Evolutionary conservation across 148 eudicot genomes (phyloP).

Genomic region (Salicornia ramosissima): DNA sequence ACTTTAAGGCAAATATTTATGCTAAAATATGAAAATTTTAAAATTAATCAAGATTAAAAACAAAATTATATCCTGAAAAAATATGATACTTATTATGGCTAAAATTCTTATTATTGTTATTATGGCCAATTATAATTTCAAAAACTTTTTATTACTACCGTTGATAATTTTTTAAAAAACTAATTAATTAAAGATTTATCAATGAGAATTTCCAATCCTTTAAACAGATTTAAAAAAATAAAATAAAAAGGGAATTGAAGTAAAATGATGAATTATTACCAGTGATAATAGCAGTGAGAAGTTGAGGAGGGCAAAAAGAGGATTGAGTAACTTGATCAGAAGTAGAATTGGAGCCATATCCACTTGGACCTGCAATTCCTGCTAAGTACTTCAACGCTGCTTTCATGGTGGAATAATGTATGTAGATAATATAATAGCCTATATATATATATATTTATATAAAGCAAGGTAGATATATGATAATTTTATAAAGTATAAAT

Average conservation of each 20-base stretch:
- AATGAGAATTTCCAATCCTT: too few relatives aligned
- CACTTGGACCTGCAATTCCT: slow-evolving; percentile 82
- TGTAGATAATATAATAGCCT: too few relatives aligned
- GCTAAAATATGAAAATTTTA: too few relatives aligned
- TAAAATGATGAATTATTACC: slow-evolving; percentile 39
- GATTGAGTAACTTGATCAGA: slow-evolving; percentile 67
- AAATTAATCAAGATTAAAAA: too few relatives aligned
- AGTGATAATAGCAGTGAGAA: slow-evolving; percentile 84
- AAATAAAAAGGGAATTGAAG: neutral
- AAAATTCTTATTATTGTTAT: too few relatives aligned
- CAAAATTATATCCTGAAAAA: too few relatives aligned
- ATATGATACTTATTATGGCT: too few relatives aligned
- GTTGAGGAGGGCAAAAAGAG: slow-evolving; percentile 34
- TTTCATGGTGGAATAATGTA: slow-evolving; percentile 41
- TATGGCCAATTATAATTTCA: too few relatives aligned
- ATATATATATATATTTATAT: slow-evolving; percentile 15
- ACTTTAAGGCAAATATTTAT: too few relatives aligned
- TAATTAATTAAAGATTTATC: too few relatives aligned
- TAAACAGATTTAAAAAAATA: neutral
- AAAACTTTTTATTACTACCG: too few relatives aligned
- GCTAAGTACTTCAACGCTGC: slow-evolving; percentile 64
- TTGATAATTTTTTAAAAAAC: too few relatives aligned
- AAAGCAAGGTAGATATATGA: neutral
- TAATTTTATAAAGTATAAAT: neutral
- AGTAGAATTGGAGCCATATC: slow-evolving; percentile 85